A percentile compares a stretch with the other conserved stretches of the same genome.
Conservation (phyloP, 495 filamentous ascomycete genomes). For the Neurospora sp. region DNA sequence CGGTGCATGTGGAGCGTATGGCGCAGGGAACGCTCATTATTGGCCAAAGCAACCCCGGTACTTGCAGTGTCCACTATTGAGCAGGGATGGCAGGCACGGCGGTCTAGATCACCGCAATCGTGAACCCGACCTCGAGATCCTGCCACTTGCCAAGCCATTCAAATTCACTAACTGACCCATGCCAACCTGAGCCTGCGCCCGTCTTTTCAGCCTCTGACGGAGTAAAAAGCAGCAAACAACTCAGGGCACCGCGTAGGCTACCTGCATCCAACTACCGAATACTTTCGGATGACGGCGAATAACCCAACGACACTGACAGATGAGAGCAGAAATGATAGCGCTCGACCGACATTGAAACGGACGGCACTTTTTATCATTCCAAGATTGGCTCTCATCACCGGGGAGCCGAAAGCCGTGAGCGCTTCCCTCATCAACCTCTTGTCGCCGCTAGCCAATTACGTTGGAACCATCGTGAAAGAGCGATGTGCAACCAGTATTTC, state of each 20-base stretch:
- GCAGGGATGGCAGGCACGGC: background rate
- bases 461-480: background rate
- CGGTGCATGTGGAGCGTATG: background rate
- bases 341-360: background rate
- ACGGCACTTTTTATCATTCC: background rate
- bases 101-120: background rate
- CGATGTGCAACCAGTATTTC: background rate
- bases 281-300: background rate
- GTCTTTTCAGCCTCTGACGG: background rate
- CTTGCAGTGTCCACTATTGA: background rate
- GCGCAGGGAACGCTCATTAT: background rate
- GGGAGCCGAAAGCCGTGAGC: background rate
- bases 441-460: background rate
- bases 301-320: background rate
- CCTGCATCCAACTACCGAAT: background rate
- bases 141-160: background rate
- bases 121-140: background rate
- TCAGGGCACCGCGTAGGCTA: background rate
- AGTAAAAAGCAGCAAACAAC: background rate
- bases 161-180: background rate
- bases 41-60: background rate
- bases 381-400: background rate
- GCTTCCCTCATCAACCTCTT: background rate
- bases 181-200: background rate
- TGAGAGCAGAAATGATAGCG: background rate